These are phyloP conservation scores for Parafenestella ontariensis DNA, from an alignment of 2,329 filamentous ascomycete species.

Conservation along the genomic window DNA sequence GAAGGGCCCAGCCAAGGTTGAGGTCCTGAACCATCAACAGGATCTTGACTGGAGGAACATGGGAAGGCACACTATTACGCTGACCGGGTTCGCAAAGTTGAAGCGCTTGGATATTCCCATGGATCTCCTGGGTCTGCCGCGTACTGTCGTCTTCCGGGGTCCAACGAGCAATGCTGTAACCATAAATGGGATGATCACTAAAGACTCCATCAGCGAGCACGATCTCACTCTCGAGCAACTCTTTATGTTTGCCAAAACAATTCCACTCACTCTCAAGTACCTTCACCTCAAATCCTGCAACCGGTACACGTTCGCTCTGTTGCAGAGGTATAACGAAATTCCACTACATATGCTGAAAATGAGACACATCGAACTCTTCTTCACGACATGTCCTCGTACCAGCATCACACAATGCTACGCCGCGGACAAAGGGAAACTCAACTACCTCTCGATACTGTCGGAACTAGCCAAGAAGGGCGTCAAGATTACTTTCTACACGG, in stretches of 20 bases:
- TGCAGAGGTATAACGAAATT: conserved; percentile 10
- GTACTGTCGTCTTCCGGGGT: conserved; percentile 6
- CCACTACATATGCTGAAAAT: conserved; percentile 4
- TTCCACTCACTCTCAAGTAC: conserved; percentile 10
- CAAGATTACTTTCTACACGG: conserved; percentile 9
- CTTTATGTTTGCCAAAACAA: conserved; percentile 1
- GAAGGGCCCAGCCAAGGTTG: conserved; percentile 12
- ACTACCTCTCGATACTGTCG: conserved; percentile 7
- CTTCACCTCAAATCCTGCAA: conserved; percentile 21
- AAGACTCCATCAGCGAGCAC: neutral
- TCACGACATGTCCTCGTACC: conserved; percentile 9
- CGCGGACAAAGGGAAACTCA: neutral
- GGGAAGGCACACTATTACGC: conserved; percentile 20
- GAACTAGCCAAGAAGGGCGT: conserved; percentile 7
- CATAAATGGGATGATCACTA: neutral
- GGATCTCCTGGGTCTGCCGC: conserved; percentile 8
- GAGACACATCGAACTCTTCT: conserved; percentile 17
- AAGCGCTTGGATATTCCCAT: conserved; percentile 16
- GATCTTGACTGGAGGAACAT: conserved; percentile 14
- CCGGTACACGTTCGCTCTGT: conserved; percentile 4
- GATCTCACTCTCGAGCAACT: neutral
- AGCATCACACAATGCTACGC: conserved; percentile 14
- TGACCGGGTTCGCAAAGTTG: conserved; percentile 7
- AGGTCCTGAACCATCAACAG: conserved; percentile 8
- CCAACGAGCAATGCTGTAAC: neutral